Percentiles rank a stretch among this genome's conserved stretches.
These are phyloP conservation scores for Boletus coccyginus DNA, from an alignment of 768 basidiomycete genomes.

Conservation along the genomic window DNA sequence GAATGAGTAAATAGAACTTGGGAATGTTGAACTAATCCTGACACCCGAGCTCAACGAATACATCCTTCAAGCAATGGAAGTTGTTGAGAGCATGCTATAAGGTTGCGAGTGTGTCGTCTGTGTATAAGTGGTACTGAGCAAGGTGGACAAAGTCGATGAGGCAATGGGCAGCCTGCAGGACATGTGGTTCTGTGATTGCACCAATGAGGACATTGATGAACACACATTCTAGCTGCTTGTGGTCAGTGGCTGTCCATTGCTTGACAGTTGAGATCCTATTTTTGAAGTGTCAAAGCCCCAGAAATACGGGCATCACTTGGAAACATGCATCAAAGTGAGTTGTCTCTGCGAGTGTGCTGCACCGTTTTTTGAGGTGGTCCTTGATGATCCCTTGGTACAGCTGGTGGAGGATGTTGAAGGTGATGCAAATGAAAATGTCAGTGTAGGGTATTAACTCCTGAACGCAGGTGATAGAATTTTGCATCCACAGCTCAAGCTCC, in stretches of 20 bases:
- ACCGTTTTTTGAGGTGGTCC: slow-evolving; percentile 4
- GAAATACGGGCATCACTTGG: background rate
- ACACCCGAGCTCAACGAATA: background rate
- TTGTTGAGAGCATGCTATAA: background rate
- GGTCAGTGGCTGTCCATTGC: background rate
- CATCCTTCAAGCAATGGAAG: background rate
- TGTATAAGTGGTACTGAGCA: background rate
- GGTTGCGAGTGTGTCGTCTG: background rate
- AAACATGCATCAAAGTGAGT: background rate
- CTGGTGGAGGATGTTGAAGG: background rate
- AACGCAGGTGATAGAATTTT: no score
- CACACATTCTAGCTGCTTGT: background rate
- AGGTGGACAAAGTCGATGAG: background rate
- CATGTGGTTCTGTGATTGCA: background rate
- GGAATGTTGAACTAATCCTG: background rate
- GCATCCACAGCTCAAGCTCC: no score
- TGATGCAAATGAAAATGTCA: background rate
- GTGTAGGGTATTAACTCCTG: background rate
- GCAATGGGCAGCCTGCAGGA: background rate
- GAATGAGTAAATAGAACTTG: background rate
- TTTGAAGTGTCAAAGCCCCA: background rate
- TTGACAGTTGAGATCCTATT: background rate
- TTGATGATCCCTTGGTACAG: background rate
- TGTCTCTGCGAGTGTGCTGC: rapidly evolving
- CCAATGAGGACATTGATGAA: background rate